phyloP scores from a whole-genome alignment of 2,329 filamentous ascomycete species.

The Trematosphaeria pertusa region DNA sequence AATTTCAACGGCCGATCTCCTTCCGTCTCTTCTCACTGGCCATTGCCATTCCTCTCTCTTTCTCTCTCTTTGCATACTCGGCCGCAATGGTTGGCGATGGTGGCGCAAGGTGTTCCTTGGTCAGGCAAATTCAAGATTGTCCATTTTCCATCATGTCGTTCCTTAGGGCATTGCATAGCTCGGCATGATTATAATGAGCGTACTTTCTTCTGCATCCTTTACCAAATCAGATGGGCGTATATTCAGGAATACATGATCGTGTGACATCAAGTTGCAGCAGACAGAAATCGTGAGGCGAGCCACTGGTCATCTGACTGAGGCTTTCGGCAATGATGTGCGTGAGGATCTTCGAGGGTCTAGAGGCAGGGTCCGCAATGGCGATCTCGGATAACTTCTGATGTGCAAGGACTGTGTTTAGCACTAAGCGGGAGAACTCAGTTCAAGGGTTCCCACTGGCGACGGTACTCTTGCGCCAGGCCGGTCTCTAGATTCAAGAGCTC shows the following conservation, averaged over 20 bases:
- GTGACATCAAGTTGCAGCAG: neutral
- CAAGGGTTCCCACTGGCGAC: no score
- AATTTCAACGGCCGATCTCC: neutral
- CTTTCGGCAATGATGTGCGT: neutral
- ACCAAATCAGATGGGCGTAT: neutral
- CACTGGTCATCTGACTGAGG: neutral
- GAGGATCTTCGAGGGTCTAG: neutral
- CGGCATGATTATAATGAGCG: neutral
- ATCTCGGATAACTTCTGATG: no score
- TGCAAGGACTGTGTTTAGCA: no score
- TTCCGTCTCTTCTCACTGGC: neutral
- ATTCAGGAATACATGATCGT: neutral
- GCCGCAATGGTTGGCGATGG: neutral
- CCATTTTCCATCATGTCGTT: neutral
- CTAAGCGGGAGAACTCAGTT: no score
- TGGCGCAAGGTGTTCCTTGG: neutral
- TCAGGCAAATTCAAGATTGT: no score
- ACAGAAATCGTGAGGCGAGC: neutral
- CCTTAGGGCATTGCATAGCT: neutral
- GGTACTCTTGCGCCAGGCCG: no score
- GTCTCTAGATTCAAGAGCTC: no score
- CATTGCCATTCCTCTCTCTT: neutral
- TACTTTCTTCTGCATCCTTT: neutral
- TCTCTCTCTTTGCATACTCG: slow-evolving; percentile 1
- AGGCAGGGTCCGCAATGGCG: neutral